Conservation (phyloP, 2,329 filamentous ascomycete species). For the Fusarium heterosporum region DNA sequence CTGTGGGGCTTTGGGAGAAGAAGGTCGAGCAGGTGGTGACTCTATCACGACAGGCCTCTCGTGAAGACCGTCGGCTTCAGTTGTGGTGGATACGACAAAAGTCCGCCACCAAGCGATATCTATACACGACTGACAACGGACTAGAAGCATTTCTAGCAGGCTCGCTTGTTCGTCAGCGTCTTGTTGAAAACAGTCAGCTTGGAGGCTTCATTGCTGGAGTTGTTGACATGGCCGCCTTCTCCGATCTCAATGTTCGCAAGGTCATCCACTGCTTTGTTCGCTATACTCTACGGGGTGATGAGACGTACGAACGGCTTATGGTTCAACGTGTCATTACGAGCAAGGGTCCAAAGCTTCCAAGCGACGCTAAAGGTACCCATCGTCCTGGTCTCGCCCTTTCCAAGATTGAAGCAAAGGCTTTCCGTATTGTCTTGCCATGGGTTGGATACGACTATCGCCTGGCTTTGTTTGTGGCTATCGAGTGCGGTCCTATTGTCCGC, state of each 20-base stretch:
- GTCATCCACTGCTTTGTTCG: background rate
- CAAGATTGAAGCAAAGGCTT: background rate
- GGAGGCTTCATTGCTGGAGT: background rate
- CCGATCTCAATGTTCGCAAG: too few species aligned
- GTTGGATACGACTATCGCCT: slow-evolving; percentile 3
- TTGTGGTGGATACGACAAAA: background rate
- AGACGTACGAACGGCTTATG: background rate
- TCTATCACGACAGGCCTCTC: background rate
- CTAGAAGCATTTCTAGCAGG: background rate
- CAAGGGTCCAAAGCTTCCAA: background rate
- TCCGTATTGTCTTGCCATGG: background rate
- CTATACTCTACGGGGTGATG: background rate
- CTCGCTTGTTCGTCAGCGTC: background rate
- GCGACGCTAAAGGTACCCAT: background rate
- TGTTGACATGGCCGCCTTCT: background rate
- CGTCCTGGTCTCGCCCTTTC: background rate
- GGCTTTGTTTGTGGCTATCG: background rate
- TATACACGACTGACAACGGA: background rate
- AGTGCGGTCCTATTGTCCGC: background rate
- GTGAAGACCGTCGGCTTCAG: background rate
- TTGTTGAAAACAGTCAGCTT: background rate
- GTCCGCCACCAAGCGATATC: background rate
- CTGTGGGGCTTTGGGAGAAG: background rate
- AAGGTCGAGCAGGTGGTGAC: background rate
- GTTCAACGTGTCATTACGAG: background rate